Base-by-base conservation (phyloP, 495 filamentous ascomycete species). In the Annulohypoxylon maeteangense region DNA sequence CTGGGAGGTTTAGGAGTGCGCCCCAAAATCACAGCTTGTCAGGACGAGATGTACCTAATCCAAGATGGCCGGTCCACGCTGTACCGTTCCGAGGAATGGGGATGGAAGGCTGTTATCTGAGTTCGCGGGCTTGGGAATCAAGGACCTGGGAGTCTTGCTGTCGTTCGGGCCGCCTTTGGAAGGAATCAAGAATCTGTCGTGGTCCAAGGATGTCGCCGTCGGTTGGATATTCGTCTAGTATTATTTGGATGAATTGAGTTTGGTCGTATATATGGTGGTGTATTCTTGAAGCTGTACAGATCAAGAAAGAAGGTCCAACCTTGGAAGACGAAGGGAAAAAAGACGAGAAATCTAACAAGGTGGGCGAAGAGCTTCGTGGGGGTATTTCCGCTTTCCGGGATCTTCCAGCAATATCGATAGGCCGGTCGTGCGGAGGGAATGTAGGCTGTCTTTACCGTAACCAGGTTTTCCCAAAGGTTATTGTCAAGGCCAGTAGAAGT, bases 281-380 rank as follows among this genome's bases (percentile, higher is more conserved):
- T 45, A 51, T 56, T 57, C 25, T 22, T 34, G 42, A 66, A 57
- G 62, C 57, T 66, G 14, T 69, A 59, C 32, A n/a, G 38, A 32
- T 57, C 34, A 36, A 50, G 42, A 53, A 42, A 62, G 40, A 45
- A 50, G 22, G 48, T 53, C 56, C 36, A 45, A 65, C 65, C 23
- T 66, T 55, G 47, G 40, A 56, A 56, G 65, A 58, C 25, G 34
- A 62, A 62, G 53, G 53, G 32, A 68, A 50, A 73, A 62, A 54
- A 56, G 50, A 61, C 56, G 60, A 62, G 50, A 47, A 58, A 66
- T 68, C 50, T 58, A 38, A 48, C 45, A 53, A 62, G 50, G 70
- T 59, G 65, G 70, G 56, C 48, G 65, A 66, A 66, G 36, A 66
- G 65, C 65, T 73, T 69, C 62, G 70, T 73, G 70, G 70, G 70